Evolutionary conservation across 2,329 filamentous ascomycete species (phyloP), one percentile per base, ranked within the genome.

Genomic region (Beauveria sp.): DNA sequence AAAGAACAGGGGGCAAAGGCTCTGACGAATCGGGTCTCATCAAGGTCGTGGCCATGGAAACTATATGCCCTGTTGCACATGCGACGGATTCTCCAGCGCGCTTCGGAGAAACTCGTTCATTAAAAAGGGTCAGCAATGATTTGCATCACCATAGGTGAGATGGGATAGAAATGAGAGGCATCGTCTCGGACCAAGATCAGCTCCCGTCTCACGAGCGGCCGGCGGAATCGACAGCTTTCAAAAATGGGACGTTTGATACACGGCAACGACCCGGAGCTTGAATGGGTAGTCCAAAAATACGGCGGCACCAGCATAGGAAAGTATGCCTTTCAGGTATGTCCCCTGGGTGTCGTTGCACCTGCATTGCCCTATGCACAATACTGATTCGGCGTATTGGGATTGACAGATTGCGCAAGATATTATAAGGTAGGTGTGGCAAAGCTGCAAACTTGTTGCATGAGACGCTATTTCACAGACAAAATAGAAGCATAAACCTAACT

Each of bases 401-500:
- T 7, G 26, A 24, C 52, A 55, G 52, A 55, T 55, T 44, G 52
- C 52, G 2, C 7, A 30, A 44, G 40, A 44, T 5, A 55, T 55
- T 14, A 44, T 44, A 5, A 28, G 40, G 52, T 55, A 55, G 52
- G 20, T 53, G n/a, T 55, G 52, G 40, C 37, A 4, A 28, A 18
- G 22, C 52, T 14, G 40, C 37, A 30, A 3, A 7, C 12, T 20
- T 18, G 12, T 12, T 52, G 40, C 52, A 55, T 22, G 30, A 5
- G 5, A 30, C 2, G 16, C 7, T 44, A 18, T 3, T 9, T 8
- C 7, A 26, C 41, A 26, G 6, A 26, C 51, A 43, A 53, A 54
- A 28, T n/a, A 54, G 5, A 55, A 55, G 37, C 24, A 55, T 44
- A 44, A 55, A 55, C 44, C 52, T 65, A 64, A 63, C 57, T 55